Conservation (phyloP, 129 eudicot species). For the Apium graveolens region DNA sequence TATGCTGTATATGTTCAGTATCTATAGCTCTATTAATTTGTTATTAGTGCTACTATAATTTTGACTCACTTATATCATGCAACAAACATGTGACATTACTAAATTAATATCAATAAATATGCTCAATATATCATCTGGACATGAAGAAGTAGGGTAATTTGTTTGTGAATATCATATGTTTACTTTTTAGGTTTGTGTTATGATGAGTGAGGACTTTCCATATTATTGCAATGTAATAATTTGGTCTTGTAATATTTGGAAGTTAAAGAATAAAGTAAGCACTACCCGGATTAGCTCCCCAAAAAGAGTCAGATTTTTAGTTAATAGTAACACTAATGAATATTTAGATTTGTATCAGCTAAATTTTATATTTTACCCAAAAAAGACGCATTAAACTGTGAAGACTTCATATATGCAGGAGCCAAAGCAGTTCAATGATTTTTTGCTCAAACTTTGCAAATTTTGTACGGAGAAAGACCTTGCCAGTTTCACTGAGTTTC, state of each 20-base stretch:
- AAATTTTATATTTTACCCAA: background rate
- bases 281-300: background rate
- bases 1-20: background rate
- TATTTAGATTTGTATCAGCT: background rate
- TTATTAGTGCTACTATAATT: background rate
- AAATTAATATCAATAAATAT: background rate
- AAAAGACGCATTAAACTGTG: background rate
- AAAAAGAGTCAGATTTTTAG: background rate
- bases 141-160: background rate
- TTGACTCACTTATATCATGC: background rate
- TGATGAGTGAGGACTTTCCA: background rate
- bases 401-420: conserved; percentile 38
- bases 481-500: conserved; percentile 42
- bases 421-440: conserved; percentile 84
- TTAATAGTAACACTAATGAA: background rate
- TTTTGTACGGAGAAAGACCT: conserved; percentile 61
- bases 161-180: background rate
- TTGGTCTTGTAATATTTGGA: background rate
- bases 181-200: background rate
- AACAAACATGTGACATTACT: background rate
- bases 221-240: background rate
- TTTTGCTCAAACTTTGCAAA: conserved; percentile 46
- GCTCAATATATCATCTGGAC: background rate
- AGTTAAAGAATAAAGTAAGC: background rate
- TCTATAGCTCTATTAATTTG: background rate